Evolutionary conservation across 345 rosid species (phyloP).

Genomic region (sweet orange (Citrus sinensis)): DVS_A1.0 CM039162.1:10158001-10158500

Average conservation of each 20-base stretch:
- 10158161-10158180: not conserved
- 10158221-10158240: not conserved
- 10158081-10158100: not conserved
- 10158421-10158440: slow-evolving; percentile 89
- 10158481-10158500: slow-evolving; percentile 17
- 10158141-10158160: not conserved
- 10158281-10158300: slow-evolving; percentile 2
- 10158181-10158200: not conserved
- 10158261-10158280: not conserved
- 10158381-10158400: slow-evolving; percentile 86
- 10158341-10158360: slow-evolving; percentile 97
- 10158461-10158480: slow-evolving; percentile 98
- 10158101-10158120: not conserved
- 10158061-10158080: not conserved
- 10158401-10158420: slow-evolving; percentile 80
- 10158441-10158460: slow-evolving; percentile 82
- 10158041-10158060: not conserved
- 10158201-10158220: too few species aligned
- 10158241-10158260: slow-evolving; percentile 5
- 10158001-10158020: not conserved
- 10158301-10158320: not conserved
- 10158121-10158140: not conserved
- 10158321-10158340: slow-evolving; percentile 45
- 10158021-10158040: not conserved
- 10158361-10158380: slow-evolving; percentile 99